Evolutionary conservation across 768 basidiomycete species (phyloP).

Genomic region (Hericium rajendrae): DNA sequence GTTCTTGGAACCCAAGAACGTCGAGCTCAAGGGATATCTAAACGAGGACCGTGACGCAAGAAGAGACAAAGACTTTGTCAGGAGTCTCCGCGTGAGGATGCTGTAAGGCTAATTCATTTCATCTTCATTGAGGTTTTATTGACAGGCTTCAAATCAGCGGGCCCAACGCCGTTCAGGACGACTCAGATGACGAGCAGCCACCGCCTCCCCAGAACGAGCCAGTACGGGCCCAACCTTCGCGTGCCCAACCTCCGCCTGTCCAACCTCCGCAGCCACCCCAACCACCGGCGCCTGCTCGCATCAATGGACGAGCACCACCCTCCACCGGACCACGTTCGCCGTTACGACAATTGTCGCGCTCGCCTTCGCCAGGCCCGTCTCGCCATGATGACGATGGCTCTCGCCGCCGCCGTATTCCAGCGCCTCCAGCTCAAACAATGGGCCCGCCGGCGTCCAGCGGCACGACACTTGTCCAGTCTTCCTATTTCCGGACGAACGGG

Average conservation of each 20-base stretch:
- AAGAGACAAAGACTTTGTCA: conserved; percentile 51
- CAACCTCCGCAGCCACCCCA: not conserved
- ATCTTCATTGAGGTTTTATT: not conserved
- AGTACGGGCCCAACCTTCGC: too few relatives aligned
- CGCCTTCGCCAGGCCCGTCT: not conserved
- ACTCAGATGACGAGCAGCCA: not conserved
- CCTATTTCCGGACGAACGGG: not conserved
- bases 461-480: not conserved
- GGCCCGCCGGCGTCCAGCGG: not conserved
- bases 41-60: conserved; percentile 55
- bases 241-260: not conserved
- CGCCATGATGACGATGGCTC: not conserved
- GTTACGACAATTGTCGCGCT: not conserved
- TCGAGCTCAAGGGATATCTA: conserved; percentile 49
- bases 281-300: conserved; percentile 3
- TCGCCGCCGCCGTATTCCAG: not conserved
- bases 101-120: conserved; percentile 35
- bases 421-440: not conserved
- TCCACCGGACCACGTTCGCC: conserved; percentile 6
- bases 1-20: conserved; percentile 64
- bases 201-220: not conserved
- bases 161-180: not conserved
- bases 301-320: not conserved
- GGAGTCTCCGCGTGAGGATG: conserved; percentile 50
- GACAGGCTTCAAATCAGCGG: not conserved